phyloP scores from a whole-genome alignment of 164 flowering plant genomes.

The Chloranthus sessilifolius region DNA sequence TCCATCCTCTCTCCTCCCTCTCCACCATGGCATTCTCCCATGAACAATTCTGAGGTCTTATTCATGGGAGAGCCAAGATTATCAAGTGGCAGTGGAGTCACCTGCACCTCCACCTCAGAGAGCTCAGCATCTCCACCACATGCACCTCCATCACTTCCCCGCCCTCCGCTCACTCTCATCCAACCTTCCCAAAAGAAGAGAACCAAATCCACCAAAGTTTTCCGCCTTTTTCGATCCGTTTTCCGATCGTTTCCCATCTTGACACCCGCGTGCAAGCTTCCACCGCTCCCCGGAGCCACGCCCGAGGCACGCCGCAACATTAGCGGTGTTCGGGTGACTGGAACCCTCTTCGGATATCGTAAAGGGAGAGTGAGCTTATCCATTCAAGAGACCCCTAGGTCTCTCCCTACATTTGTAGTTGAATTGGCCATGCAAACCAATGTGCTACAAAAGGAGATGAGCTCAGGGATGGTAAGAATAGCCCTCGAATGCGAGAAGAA shows the following conservation, averaged over 20 bases:
- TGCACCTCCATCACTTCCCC: constrained; percentile 10
- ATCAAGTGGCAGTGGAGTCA: not conserved
- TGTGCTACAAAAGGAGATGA: constrained; percentile 58
- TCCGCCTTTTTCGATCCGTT: constrained; percentile 53
- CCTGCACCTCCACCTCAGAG: constrained; percentile 9
- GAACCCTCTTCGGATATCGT: constrained; percentile 75
- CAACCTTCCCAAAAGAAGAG: constrained; percentile 37
- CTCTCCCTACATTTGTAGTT: constrained; percentile 48
- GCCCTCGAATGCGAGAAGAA: constrained; percentile 74
- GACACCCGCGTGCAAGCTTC: constrained; percentile 55
- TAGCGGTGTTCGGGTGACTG: constrained; percentile 40
- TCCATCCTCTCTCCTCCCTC: not conserved
- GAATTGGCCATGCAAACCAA: constrained; percentile 68
- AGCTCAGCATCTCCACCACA: constrained; percentile 5
- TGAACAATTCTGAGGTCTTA: constrained; percentile 13
- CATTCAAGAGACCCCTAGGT: constrained; percentile 54
- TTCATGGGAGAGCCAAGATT: constrained; percentile 31
- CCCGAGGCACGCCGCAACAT: constrained; percentile 11
- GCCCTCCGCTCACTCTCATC: constrained; percentile 26
- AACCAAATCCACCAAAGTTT: constrained; percentile 28
- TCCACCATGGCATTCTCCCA: constrained; percentile 13
- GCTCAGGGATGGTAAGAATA: constrained; percentile 59
- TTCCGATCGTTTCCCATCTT: constrained; percentile 72
- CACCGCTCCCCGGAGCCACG: constrained; percentile 18
- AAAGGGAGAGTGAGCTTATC: constrained; percentile 56